Evolutionary conservation across 495 filamentous ascomycete genomes (phyloP).

Genomic region (Aspergillus heteromorphus): DNA sequence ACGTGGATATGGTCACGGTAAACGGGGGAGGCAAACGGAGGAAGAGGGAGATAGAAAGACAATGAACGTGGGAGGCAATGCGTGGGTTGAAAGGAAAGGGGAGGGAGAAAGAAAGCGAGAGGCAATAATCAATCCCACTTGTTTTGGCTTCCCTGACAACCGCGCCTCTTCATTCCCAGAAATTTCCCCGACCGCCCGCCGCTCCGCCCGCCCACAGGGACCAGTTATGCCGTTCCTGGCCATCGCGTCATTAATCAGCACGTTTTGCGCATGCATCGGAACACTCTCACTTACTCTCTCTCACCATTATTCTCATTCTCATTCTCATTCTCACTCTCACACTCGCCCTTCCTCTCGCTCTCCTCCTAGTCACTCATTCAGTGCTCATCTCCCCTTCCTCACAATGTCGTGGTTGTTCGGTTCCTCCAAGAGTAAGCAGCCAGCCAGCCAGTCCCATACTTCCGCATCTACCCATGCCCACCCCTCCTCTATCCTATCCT

Average conservation of each 20-base stretch:
- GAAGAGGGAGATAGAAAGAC: neutral
- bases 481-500: neutral
- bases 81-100: neutral
- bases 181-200: conserved; percentile 13
- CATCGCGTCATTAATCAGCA: conserved; percentile 20
- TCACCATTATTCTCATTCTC: too few relatives aligned
- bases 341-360: neutral
- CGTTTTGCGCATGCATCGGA: neutral
- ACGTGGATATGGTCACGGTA: neutral
- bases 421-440: conserved; percentile 37
- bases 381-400: neutral
- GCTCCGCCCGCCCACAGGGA: conserved; percentile 12
- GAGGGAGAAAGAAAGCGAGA: neutral
- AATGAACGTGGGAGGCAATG: neutral
- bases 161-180: neutral
- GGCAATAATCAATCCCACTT: neutral
- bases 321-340: neutral
- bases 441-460: neutral
- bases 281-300: too few relatives aligned
- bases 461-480: conserved; percentile 1
- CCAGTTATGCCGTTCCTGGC: conserved; percentile 18
- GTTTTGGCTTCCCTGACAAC: conserved; percentile 3
- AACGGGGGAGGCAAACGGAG: neutral
- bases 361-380: neutral
- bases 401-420: conserved; percentile 42